Evolutionary conservation across 2,329 filamentous ascomycete genomes (phyloP), one percentile per base, ranked within the genome.

Genomic region (Aspergillus arachidicola): DNA sequence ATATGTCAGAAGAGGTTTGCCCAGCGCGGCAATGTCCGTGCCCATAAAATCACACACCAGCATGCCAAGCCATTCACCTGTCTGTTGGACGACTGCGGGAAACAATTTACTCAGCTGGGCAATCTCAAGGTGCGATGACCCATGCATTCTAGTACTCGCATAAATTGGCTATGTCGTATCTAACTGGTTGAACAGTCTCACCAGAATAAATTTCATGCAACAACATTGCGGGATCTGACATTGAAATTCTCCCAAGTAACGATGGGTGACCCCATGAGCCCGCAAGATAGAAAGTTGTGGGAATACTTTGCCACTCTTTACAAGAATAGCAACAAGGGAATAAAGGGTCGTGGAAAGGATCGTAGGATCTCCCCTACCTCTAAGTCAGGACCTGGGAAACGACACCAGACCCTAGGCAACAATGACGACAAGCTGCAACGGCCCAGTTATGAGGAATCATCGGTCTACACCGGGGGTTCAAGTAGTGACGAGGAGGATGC

Each of bases 261-360:
- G 41, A 85, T 89, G 59, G 83, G 83, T n/a, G 86, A 90, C 43
- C 80, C 83, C 6, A 87, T 94, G n/a, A 82, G 82, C 12, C 82
- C 85, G 0, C 84, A 89, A 43, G 92, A 97, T 71, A 89, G 87
- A 65, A 89, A 93, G 64, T 83, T 97, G 57, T 93, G 91, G 82
- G 87, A 91, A 69, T 96, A 97, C 80, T 95, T 98, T 74, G 86
- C 89, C 4, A 85, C 85, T 0, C 84, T 97, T n/a, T 97, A 97
- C 85, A 97, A 96, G 83, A 96, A 98, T 80, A 94, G 91, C 80
- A 98, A 98, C 85, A 97, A 97, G 78, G 95, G 95, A 1, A 97
- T 98, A 83, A 98, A 97, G 79, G 95, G 95, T 12, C 89, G 95
- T 53, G 95, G 95, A 50, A 95, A 94, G 75, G 91, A 94, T 70